Conservation (phyloP, 2,329 filamentous ascomycete genomes). For the Celoporthe dispersa region DNA sequence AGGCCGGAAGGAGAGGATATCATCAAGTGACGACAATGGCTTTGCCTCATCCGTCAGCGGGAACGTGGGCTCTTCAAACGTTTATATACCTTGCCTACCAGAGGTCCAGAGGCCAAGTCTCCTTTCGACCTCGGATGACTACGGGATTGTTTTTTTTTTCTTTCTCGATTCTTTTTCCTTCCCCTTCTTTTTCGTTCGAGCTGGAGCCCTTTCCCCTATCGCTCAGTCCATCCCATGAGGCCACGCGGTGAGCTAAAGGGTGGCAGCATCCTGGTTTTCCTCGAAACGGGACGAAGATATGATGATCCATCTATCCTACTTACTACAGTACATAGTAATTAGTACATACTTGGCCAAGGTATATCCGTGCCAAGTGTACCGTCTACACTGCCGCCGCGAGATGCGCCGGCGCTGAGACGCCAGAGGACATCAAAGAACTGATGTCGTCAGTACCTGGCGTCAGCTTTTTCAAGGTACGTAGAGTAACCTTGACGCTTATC, state of each 20-base stretch:
- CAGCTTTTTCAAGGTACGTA: not conserved
- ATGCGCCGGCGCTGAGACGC: not conserved
- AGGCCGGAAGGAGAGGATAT: slow-evolving; percentile 7
- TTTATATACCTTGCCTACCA: slow-evolving; percentile 26
- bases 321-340: not conserved
- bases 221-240: not conserved
- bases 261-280: slow-evolving; percentile 1
- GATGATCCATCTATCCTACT: slow-evolving; percentile 4
- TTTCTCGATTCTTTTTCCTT: too few relatives aligned
- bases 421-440: not conserved
- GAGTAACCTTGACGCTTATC: not conserved
- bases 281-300: slow-evolving; percentile 1
- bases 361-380: slow-evolving; percentile 16
- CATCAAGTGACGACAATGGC: slow-evolving; percentile 7
- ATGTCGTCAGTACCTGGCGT: slow-evolving; percentile 26
- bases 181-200: not conserved
- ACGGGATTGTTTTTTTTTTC: slow-evolving; percentile 1
- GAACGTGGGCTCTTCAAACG: slow-evolving; percentile 25
- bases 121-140: slow-evolving; percentile 9
- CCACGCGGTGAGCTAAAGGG: slow-evolving; percentile 8
- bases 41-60: not conserved
- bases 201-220: not conserved
- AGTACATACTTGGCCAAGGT: not conserved
- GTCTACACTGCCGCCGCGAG: slow-evolving; percentile 11
- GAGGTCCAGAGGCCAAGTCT: slow-evolving; percentile 10